Evolutionary conservation across 495 filamentous ascomycete species (phyloP).

Genomic region (Margaritispora aquatica): DNA sequence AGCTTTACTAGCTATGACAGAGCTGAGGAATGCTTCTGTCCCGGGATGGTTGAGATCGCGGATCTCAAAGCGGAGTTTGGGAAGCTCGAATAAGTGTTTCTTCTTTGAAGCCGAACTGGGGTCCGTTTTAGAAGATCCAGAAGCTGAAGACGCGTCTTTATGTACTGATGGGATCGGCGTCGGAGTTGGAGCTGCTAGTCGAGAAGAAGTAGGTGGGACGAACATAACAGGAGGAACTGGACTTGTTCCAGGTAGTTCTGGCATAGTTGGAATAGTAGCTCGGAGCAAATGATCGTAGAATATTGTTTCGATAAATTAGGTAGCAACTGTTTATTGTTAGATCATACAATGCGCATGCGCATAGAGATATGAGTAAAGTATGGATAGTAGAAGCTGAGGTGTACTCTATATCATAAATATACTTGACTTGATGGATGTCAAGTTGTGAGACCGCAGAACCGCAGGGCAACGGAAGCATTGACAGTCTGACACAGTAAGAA

Average conservation of each 20-base stretch:
- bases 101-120: background rate
- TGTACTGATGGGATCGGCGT: background rate
- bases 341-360: too few relatives aligned
- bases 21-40: conserved; percentile 52
- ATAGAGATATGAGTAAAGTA: too few relatives aligned
- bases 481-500: too few relatives aligned
- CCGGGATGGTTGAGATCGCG: conserved; percentile 64
- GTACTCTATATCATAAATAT: too few relatives aligned
- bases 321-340: too few relatives aligned
- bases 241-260: conserved; percentile 20
- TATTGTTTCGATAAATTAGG: too few relatives aligned
- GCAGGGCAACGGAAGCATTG: too few relatives aligned
- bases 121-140: background rate
- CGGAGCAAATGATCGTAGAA: too few relatives aligned
- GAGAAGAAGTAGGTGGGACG: conserved; percentile 14
- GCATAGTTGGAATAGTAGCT: too few relatives aligned
- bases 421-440: too few relatives aligned
- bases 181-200: conserved; percentile 11
- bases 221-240: conserved; percentile 28
- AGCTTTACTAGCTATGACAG: conserved; percentile 50
- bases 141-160: background rate
- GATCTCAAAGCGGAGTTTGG: conserved; percentile 64
- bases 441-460: too few relatives aligned
- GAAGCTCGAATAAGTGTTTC: conserved; percentile 33
- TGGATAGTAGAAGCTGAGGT: too few relatives aligned